Base-by-base conservation (phyloP, 2,329 filamentous ascomycete species). In the Verticillium klebahnii region DNA sequence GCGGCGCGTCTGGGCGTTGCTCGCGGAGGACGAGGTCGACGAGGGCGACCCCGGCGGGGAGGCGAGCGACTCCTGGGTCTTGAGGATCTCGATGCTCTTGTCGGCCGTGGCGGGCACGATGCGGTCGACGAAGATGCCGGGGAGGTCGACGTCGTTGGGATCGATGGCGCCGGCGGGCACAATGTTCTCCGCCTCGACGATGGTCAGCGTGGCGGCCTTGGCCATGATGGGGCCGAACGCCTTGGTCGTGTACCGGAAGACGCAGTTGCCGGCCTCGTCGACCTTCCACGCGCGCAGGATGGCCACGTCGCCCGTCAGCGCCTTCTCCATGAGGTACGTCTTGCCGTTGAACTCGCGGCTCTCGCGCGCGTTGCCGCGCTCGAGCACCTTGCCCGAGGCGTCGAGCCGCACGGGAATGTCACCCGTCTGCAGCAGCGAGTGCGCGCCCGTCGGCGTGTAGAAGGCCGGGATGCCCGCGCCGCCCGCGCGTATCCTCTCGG, bases 121-220 rank as follows among this genome's bases (percentile, higher is more conserved):
- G 56, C 91, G 85, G 72, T 94, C 89, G 69, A 96, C 88, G 72
- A 88, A 95, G 67, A 96, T 93, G 11, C 92, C 91, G 0, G 91
- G 91, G 3, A 96, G 80, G 69, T 95, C 88, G 5, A 96, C 87
- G 54, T 88, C 85, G 63, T 91, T 88, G 2, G 92, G 87, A 60
- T 88, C 82, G 45, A 96, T 88, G 2, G 85, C 84, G 29, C 92
- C 92, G 1, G 87, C 75, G 2, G 89, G 86, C 59, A 96, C 92
- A 63, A 96, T 92, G 65, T 94, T 83, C 70, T 96, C 92, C 1
- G 92, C 92, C 72, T 96, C 92, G 40, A 95, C 91, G 50, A 96
- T 93, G 31, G 91, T 89, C 45, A 91, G 70, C 57, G 83, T 85
- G 0, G 91, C 92, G 0, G 91, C 91, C 76, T 94, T 93, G 63